Evolutionary conservation across 78 protist species (phyloP).

Genomic region (Cavenderia fasciculata): DNA sequence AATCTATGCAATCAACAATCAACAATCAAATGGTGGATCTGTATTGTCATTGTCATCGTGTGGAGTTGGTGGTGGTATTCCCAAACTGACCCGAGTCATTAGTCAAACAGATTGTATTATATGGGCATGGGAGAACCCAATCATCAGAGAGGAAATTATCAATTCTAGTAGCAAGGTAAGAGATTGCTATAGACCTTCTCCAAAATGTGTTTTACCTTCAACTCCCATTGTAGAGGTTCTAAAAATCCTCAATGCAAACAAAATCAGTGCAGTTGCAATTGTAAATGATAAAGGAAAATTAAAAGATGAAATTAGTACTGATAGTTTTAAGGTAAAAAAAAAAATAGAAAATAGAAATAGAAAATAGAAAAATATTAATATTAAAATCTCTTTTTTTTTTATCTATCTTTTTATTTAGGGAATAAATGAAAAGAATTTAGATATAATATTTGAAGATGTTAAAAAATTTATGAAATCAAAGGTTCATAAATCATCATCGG

Average conservation of each 20-base stretch:
- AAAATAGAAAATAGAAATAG: neutral
- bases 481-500: too few relatives aligned
- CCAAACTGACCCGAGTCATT: neutral
- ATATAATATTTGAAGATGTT: conserved; percentile 12
- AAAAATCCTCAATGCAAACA: neutral
- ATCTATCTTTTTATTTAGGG: neutral
- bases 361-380: too few relatives aligned
- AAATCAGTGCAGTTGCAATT: conserved; percentile 11
- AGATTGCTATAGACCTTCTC: conserved; percentile 2
- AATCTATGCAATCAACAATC: neutral
- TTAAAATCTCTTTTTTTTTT: neutral
- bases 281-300: conserved; percentile 3
- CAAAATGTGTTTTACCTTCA: neutral
- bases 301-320: conserved; percentile 4
- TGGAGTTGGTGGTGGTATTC: neutral
- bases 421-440: conserved; percentile 14
- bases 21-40: too few relatives aligned
- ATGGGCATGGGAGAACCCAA: conserved; percentile 10
- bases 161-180: neutral
- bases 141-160: neutral
- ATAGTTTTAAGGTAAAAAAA: neutral
- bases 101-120: conserved; percentile 9
- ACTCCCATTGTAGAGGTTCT: conserved; percentile 12
- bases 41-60: neutral
- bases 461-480: neutral